Conservation (phyloP, 306 rosid genomes). For the Carpinus viminea region DNA sequence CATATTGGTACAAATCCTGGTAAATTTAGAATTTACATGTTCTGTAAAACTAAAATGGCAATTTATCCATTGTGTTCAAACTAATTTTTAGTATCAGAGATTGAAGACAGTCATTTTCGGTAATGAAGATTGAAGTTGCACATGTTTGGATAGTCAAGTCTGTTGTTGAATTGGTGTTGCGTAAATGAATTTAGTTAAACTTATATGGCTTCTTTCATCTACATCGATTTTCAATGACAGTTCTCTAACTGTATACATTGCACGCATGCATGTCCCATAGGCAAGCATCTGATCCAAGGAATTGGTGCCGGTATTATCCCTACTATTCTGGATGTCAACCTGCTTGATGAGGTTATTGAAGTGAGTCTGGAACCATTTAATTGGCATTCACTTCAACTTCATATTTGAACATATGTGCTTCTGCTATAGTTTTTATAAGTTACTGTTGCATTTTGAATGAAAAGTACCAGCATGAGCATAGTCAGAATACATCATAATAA, state of each 20-base stretch:
- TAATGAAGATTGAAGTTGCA: slow-evolving; percentile 1
- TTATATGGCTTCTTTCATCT: background rate
- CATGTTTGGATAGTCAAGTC: slow-evolving; percentile 45
- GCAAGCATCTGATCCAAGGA: slow-evolving; percentile 81
- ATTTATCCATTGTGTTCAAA: background rate
- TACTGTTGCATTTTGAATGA: background rate
- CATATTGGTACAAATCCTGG: background rate
- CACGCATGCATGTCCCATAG: slow-evolving; percentile 34
- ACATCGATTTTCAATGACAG: background rate
- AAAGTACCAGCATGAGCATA: background rate
- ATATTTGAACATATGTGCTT: background rate
- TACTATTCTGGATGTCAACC: slow-evolving; percentile 45
- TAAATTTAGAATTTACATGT: background rate
- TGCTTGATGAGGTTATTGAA: slow-evolving; percentile 72
- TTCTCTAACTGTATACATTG: slow-evolving; percentile 17
- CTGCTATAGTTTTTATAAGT: background rate
- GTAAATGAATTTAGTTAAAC: slow-evolving; percentile 1
- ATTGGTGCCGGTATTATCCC: slow-evolving; percentile 73
- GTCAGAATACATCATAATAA: background rate
- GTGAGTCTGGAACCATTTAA: slow-evolving; percentile 30
- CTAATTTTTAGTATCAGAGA: background rate
- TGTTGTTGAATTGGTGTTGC: background rate
- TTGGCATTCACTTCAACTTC: background rate
- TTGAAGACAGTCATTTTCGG: background rate
- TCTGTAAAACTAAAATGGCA: background rate